Conservation (phyloP, 768 basidiomycete genomes). For the Trametes cingulata region DNA sequence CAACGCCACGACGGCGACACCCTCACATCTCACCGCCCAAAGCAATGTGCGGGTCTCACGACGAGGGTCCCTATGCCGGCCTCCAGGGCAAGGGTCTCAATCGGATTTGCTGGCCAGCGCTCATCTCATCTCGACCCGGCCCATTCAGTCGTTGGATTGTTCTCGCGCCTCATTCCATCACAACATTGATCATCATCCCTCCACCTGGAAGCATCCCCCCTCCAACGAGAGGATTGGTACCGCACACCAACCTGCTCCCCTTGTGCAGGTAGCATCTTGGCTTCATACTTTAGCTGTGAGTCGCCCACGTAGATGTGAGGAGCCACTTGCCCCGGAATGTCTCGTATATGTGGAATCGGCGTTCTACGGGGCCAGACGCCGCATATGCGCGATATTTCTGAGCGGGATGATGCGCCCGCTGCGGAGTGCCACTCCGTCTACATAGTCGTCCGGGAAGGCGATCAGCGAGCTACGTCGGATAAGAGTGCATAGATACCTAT, state of each 20-base stretch:
- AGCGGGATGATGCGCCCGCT: background rate
- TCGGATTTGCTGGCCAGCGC: too few relatives aligned
- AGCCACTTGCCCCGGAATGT: too few relatives aligned
- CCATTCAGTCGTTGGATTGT: background rate
- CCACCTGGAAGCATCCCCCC: background rate
- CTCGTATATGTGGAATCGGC: background rate
- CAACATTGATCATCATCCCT: slow-evolving; percentile 2
- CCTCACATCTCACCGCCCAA: background rate
- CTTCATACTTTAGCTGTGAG: too few relatives aligned
- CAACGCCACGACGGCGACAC: slow-evolving; percentile 13
- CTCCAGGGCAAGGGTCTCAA: background rate
- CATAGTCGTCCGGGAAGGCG: background rate
- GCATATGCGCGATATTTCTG: background rate
- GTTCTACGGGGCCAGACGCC: background rate
- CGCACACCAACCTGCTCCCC: too few relatives aligned
- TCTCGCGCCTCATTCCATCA: background rate
- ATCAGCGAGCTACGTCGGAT: background rate
- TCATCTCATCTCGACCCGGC: too few relatives aligned
- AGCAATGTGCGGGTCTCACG: background rate
- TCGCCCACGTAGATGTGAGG: too few relatives aligned
- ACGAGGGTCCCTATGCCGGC: background rate
- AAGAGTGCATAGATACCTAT: too few relatives aligned
- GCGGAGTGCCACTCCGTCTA: background rate
- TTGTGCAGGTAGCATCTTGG: too few relatives aligned
- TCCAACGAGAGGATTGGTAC: too few relatives aligned